phyloP scores from a whole-genome alignment of 108 stramenopile species.

The Cyclostephanos tholiformis region DNA sequence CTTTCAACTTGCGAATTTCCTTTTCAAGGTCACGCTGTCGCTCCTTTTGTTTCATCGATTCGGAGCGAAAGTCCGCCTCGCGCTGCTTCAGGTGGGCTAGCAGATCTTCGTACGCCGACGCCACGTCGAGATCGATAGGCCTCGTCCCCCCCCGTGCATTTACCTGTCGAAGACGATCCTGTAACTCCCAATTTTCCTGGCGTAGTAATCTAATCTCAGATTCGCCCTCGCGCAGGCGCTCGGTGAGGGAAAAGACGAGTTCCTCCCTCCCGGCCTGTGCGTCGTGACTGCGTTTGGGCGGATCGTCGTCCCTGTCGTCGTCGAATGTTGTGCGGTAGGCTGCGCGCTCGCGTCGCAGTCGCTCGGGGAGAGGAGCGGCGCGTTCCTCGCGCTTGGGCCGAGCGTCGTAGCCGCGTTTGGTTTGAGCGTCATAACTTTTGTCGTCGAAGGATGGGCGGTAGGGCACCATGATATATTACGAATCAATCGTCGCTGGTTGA shows the following conservation, averaged over 20 bases:
- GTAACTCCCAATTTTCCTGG: slow-evolving; percentile 20
- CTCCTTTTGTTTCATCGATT: slow-evolving; percentile 13
- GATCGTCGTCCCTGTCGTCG: too few relatives aligned
- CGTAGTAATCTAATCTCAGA: slow-evolving; percentile 24
- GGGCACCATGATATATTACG: too few relatives aligned
- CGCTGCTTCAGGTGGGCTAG: slow-evolving; percentile 15
- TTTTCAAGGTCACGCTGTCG: slow-evolving; percentile 17
- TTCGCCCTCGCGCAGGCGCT: slow-evolving; percentile 35
- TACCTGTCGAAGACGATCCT: slow-evolving; percentile 18
- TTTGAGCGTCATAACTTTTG: too few relatives aligned
- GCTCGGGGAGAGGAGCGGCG: slow-evolving; percentile 19
- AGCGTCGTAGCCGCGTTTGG: too few relatives aligned
- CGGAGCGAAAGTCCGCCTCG: slow-evolving; percentile 19
- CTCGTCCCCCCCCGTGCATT: neutral
- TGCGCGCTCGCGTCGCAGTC: slow-evolving; percentile 16
- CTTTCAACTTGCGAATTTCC: slow-evolving; percentile 21
- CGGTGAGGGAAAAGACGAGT: slow-evolving; percentile 12
- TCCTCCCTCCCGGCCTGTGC: too few relatives aligned
- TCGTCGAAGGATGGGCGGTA: too few relatives aligned
- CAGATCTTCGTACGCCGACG: slow-evolving; percentile 24
- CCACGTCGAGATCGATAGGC: slow-evolving; percentile 29
- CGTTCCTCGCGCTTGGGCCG: too few relatives aligned
- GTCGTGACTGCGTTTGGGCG: too few relatives aligned
- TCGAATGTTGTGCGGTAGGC: too few relatives aligned
- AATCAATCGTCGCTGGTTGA: too few relatives aligned